A percentile compares a stretch with the other conserved stretches of the same genome.
Evolutionary conservation across 2,329 filamentous ascomycete genomes (phyloP).

Genomic region (Chaetomium strumarium): DNA sequence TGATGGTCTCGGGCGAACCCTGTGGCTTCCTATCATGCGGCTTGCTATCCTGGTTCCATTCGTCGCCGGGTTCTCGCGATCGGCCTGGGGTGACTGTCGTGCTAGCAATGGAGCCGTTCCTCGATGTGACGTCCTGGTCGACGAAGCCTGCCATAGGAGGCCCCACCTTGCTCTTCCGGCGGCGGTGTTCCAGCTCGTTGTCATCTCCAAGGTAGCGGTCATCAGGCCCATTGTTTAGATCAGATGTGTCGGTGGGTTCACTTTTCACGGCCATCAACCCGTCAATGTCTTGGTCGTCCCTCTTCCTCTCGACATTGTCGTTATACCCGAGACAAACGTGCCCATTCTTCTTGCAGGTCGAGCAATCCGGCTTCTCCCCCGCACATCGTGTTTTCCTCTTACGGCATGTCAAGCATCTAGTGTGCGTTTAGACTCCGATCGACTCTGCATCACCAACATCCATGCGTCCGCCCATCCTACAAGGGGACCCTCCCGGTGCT

Average conservation of each 20-base stretch:
- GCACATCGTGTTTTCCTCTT: constrained; percentile 72
- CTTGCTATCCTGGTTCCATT: constrained; percentile 23
- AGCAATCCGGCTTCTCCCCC: constrained; percentile 65
- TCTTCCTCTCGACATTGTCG: constrained; percentile 46
- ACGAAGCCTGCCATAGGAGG: constrained; percentile 25
- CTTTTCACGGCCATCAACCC: constrained; percentile 13
- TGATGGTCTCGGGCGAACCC: constrained; percentile 14
- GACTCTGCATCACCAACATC: background rate
- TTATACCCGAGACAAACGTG: constrained; percentile 64
- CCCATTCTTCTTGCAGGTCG: constrained; percentile 66
- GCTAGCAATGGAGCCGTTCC: constrained; percentile 23
- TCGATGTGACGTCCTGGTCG: constrained; percentile 18
- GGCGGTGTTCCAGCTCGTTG: constrained; percentile 27
- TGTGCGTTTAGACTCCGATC: constrained; percentile 10
- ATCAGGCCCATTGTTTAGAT: constrained; percentile 27
- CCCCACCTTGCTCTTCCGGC: constrained; percentile 26
- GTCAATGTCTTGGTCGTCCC: constrained; percentile 21
- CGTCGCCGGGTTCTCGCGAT: constrained; percentile 21
- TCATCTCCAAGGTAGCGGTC: constrained; percentile 34
- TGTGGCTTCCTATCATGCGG: constrained; percentile 16
- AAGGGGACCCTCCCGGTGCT: background rate
- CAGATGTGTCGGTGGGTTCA: constrained; percentile 23
- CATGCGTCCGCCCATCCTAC: background rate
- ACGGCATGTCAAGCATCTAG: constrained; percentile 65
- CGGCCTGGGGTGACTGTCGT: constrained; percentile 13